Conservation (phyloP, 805 yeast genomes). For the Isabelozyma pseudorhagii region DNA sequence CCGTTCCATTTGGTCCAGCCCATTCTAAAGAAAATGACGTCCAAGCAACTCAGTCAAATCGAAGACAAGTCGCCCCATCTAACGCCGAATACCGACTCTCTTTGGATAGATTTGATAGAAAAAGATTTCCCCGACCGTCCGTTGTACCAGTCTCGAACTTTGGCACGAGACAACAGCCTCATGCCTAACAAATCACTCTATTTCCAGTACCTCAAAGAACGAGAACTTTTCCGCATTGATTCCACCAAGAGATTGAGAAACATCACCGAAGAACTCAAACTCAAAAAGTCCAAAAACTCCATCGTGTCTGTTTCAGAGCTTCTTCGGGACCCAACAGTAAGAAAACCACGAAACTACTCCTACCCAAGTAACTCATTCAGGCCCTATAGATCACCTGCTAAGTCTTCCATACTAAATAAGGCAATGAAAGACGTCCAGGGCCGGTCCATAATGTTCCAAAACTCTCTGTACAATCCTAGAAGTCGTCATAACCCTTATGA, state of each 20-base stretch:
- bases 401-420: constrained; percentile 28
- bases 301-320: constrained; percentile 28
- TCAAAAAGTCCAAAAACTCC: constrained; percentile 40
- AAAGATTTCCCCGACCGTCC: constrained; percentile 51
- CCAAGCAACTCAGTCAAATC: constrained; percentile 38
- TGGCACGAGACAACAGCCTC: background rate
- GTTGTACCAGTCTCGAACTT: background rate
- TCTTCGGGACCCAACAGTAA: constrained; percentile 27
- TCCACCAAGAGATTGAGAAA: constrained; percentile 44
- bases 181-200: constrained; percentile 40
- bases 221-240: constrained; percentile 41
- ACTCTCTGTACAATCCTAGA: constrained; percentile 5
- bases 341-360: constrained; percentile 1
- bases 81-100: constrained; percentile 36
- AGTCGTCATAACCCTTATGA: constrained; percentile 21
- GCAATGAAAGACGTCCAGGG: constrained; percentile 34
- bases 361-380: background rate
- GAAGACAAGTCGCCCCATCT: constrained; percentile 44
- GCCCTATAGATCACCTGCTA: background rate
- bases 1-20: constrained; percentile 49
- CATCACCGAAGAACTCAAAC: constrained; percentile 36
- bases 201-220: constrained; percentile 33
- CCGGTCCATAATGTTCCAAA: constrained; percentile 30
- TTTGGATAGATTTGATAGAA: constrained; percentile 45
- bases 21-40: constrained; percentile 41